Evolutionary conservation across 1,139 yeast genomes (phyloP).

Genomic region (Taphrina betulina): DNA sequence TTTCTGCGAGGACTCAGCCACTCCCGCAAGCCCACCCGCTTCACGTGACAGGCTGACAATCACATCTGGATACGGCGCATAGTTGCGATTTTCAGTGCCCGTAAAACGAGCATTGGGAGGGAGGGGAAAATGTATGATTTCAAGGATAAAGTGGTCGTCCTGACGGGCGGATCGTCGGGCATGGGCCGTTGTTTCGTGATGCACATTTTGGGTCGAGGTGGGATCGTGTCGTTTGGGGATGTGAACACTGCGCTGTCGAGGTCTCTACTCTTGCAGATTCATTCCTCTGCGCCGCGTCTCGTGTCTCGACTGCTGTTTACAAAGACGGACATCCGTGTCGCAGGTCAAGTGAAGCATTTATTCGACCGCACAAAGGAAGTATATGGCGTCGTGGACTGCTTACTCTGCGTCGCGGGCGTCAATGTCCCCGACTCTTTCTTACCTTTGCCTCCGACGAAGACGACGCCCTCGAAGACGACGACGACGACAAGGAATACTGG

Average conservation of each 20-base stretch:
- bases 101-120: no score
- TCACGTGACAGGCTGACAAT: no score
- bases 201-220: constrained; percentile 19
- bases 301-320: constrained; percentile 29
- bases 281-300: constrained; percentile 22
- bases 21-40: no score
- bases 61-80: no score
- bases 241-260: constrained; percentile 25
- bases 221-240: constrained; percentile 28
- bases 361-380: constrained; percentile 21
- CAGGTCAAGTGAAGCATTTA: constrained; percentile 1
- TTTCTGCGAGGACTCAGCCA: no score
- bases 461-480: no score
- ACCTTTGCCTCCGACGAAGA: neutral
- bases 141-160: constrained; percentile 25
- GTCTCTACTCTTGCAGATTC: constrained; percentile 24
- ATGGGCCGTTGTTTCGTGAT: constrained; percentile 29
- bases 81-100: no score
- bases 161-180: constrained; percentile 30
- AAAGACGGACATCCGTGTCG: constrained; percentile 25
- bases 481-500: neutral
- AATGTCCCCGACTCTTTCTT: constrained; percentile 27
- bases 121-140: constrained; percentile 22
- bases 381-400: constrained; percentile 14
- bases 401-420: constrained; percentile 30